Evolutionary conservation across 2,329 filamentous ascomycete species (phyloP), one percentile per base, ranked within the genome.

Genomic region (Arthrobotrys conoides): DNA sequence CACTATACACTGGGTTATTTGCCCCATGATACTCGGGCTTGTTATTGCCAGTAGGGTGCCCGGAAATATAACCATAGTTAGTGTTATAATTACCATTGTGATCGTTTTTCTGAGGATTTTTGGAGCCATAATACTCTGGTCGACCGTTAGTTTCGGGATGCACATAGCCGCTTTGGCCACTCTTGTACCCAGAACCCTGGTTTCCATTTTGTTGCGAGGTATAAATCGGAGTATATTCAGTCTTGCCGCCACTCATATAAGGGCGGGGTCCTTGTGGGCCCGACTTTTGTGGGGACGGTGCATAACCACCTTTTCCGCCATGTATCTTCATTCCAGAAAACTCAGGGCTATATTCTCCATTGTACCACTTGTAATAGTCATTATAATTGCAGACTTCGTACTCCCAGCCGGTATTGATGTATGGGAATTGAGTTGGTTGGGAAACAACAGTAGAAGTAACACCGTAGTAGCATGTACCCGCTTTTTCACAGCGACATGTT

Each of bases 301-400:
- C 44, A 38, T 57, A 59, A 20, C 46, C 36, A 22, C 48, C 66
- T 22, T 41, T 55, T 3, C 53, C 63, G 6, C 51, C 68, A 38
- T 18, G 48, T 22, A 20, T 53, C 3, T 61, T 16, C 14, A 5
- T 33, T 12, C 75, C 63, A 30, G 68, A 68, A 41, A 64, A 78
- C 46, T 78, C 75, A 5, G 61, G 63, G 68, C 75, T 78, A 27
- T 78, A 68, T 30, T 78, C 75, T 18, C 75, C 75, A 38, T 68
- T 78, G n/a, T 68, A 72, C 61, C 63, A 72, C 27, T 72, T 72
- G 38, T 78, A 78, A 68, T 72, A 78, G 33, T 78, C 75, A 20
- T 68, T 69, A 46, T 72, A 78, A 24, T 71, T 48, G 48, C 51
- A 63, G 20, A 78, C 75, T n/a, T 78, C 63, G 20, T 78, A 78